Conservation (phyloP, 1,139 yeast species). For the Yamadazyma friedrichii region DNA sequence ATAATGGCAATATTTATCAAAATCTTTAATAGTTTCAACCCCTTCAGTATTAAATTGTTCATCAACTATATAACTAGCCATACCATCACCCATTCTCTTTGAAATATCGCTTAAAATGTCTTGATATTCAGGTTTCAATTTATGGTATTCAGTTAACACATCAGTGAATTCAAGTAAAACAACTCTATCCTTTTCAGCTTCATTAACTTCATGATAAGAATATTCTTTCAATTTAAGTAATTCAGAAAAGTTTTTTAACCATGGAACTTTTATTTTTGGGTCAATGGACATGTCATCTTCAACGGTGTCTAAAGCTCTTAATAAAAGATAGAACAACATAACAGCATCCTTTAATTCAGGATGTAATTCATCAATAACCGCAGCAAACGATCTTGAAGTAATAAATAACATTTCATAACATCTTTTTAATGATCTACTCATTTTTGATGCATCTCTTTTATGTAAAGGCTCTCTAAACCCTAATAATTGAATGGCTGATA, state of each 20-base stretch:
- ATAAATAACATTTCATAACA: constrained; percentile 67
- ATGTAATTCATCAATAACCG: constrained; percentile 87
- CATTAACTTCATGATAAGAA: constrained; percentile 75
- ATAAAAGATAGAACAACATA: constrained; percentile 77
- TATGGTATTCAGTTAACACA: constrained; percentile 69
- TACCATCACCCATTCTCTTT: constrained; percentile 89
- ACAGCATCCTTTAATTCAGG: constrained; percentile 85
- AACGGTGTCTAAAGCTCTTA: constrained; percentile 91
- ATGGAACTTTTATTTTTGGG: constrained; percentile 67
- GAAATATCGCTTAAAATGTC: constrained; percentile 77
- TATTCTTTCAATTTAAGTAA: constrained; percentile 67
- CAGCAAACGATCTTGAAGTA: constrained; percentile 89
- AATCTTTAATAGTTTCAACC: constrained; percentile 73
- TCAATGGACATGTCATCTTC: constrained; percentile 95
- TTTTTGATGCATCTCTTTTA: constrained; percentile 25
- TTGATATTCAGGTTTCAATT: constrained; percentile 73
- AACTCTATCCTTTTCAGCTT: constrained; percentile 75
- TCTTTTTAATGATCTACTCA: constrained; percentile 49
- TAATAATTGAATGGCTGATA: constrained; percentile 61
- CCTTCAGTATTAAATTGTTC: constrained; percentile 80
- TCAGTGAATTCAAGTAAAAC: constrained; percentile 76
- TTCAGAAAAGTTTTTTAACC: constrained; percentile 66
- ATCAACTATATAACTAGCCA: constrained; percentile 89
- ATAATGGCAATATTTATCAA: constrained; percentile 89
- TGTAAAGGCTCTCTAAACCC: constrained; percentile 55